These are phyloP conservation scores for Exophiala oligosperma DNA, from an alignment of 2,329 filamentous ascomycete species.

Conservation along the genomic window DNA sequence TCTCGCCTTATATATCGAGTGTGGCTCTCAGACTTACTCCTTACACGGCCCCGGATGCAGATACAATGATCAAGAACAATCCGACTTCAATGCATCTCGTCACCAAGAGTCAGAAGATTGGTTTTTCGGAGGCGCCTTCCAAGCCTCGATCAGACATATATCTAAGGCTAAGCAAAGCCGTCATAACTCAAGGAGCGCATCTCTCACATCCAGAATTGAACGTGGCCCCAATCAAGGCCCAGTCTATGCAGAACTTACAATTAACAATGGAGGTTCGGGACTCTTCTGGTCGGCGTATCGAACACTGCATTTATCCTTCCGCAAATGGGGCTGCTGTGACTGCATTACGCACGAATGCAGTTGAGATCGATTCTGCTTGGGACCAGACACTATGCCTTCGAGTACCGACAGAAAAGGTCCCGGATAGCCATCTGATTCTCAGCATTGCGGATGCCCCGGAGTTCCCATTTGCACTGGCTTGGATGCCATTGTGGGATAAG, in stretches of 20 bases:
- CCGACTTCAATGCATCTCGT: slow-evolving; percentile 85
- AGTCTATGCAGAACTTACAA: slow-evolving; percentile 73
- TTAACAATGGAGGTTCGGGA: slow-evolving; percentile 86
- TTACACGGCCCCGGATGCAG: slow-evolving; percentile 76
- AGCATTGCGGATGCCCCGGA: slow-evolving; percentile 83
- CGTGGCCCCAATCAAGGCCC: slow-evolving; percentile 69
- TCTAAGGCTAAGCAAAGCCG: slow-evolving; percentile 75
- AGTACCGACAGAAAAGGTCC: slow-evolving; percentile 76
- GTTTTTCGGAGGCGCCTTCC: slow-evolving; percentile 87
- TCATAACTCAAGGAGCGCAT: slow-evolving; percentile 67
- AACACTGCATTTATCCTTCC: slow-evolving; percentile 82
- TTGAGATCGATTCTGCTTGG: slow-evolving; percentile 80
- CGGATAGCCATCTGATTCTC: slow-evolving; percentile 82
- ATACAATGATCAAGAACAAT: slow-evolving; percentile 77
- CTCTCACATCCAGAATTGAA: slow-evolving; percentile 73
- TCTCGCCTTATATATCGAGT: slow-evolving; percentile 70
- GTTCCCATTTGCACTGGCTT: slow-evolving; percentile 85
- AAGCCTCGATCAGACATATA: slow-evolving; percentile 94
- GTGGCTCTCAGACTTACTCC: slow-evolving; percentile 77
- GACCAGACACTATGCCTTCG: slow-evolving; percentile 82
- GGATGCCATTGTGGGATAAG: slow-evolving; percentile 91
- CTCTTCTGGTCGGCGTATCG: slow-evolving; percentile 74
- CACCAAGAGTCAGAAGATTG: slow-evolving; percentile 80
- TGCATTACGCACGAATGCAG: slow-evolving; percentile 82
- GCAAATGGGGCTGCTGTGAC: slow-evolving; percentile 78